Conservation (phyloP, 2,329 filamentous ascomycete genomes). For the Mycocentrospora acerina region DNA sequence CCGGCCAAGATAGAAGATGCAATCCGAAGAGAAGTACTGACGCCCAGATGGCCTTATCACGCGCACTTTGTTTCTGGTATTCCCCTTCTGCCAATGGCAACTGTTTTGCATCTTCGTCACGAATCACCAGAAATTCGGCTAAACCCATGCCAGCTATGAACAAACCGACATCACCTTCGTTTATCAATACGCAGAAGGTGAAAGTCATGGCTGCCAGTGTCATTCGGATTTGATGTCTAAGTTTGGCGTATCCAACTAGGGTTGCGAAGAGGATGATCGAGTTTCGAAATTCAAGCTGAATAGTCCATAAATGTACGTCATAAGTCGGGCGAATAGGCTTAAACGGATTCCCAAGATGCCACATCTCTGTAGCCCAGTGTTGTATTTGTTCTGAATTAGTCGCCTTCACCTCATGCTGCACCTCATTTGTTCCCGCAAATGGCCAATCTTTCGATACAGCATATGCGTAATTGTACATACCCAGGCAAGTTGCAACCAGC, state of each 20-base stretch:
- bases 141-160: conserved; percentile 25
- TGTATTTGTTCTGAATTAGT: conserved; percentile 10
- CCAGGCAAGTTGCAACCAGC: conserved; percentile 13
- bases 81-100: conserved; percentile 1
- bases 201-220: conserved; percentile 7
- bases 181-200: conserved; percentile 17
- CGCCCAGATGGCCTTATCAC: conserved; percentile 1
- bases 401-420: conserved; percentile 11
- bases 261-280: conserved; percentile 25
- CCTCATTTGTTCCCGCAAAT: conserved; percentile 18
- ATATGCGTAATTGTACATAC: conserved; percentile 16
- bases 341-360: conserved; percentile 19
- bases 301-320: conserved; percentile 31
- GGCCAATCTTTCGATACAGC: conserved; percentile 16
- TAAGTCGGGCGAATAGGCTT: conserved; percentile 11
- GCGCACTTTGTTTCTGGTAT: conserved; percentile 10
- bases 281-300: conserved; percentile 26
- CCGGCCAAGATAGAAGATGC: conserved; percentile 54
- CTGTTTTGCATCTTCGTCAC: conserved; percentile 5
- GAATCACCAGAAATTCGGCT: conserved; percentile 22
- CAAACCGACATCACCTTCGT: conserved; percentile 21
- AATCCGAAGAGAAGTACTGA: conserved; percentile 49
- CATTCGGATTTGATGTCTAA: conserved; percentile 13
- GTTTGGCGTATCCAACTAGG: conserved; percentile 18
- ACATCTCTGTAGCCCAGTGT: conserved; percentile 18